Conservation (phyloP, 805 yeast genomes). For the Spathaspora arborariae region DNA sequence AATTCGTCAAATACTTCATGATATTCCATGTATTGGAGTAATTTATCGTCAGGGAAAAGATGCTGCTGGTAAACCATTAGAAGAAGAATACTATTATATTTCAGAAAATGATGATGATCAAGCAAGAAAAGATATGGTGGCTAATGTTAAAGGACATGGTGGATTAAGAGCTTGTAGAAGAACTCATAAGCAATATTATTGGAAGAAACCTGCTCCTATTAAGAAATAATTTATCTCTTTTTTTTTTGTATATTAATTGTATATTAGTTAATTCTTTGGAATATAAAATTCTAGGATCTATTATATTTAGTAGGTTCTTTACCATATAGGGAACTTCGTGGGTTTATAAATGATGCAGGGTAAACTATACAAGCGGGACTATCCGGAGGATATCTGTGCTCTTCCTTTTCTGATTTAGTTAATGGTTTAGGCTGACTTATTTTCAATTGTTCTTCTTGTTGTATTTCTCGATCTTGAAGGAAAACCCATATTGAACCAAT, state of each 20-base stretch:
- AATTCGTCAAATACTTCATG: conserved; percentile 41
- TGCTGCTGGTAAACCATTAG: conserved; percentile 93
- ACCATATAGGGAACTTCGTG: background rate
- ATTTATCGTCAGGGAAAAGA: conserved; percentile 89
- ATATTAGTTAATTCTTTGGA: too few relatives aligned
- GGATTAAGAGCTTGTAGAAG: conserved; percentile 84
- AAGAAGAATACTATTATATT: conserved; percentile 89
- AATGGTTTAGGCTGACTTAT: conserved; percentile 24
- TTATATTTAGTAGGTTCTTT: background rate
- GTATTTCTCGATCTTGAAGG: background rate
- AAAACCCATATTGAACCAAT: conserved; percentile 23
- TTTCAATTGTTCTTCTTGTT: background rate
- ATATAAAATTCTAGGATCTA: background rate
- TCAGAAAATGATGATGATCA: conserved; percentile 76
- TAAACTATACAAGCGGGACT: background rate
- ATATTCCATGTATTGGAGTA: conserved; percentile 70
- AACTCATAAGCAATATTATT: conserved; percentile 85
- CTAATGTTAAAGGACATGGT: conserved; percentile 76
- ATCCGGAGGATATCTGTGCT: conserved; percentile 22
- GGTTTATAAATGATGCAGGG: background rate
- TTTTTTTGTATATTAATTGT: background rate
- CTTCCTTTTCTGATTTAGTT: conserved; percentile 17
- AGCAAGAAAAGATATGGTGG: conserved; percentile 66
- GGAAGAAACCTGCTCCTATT: conserved; percentile 58
- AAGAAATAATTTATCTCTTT: conserved; percentile 33